These are phyloP conservation scores for Solanum chmielewskii DNA, from an alignment of 257 asterid genomes.

Conservation along the genomic window DNA sequence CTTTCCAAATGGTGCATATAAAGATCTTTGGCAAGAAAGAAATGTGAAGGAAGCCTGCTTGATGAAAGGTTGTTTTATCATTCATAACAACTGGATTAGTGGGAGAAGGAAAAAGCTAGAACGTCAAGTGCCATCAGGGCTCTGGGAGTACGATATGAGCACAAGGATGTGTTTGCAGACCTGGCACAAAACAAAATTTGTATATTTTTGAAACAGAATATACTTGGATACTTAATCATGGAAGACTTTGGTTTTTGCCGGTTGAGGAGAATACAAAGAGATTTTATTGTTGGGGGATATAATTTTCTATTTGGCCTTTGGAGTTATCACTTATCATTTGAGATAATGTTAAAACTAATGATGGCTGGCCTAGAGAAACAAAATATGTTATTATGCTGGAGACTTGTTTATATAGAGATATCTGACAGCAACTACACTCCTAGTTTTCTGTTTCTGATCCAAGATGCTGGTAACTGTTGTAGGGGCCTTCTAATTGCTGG, in stretches of 20 bases:
- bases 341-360: constrained; percentile 7
- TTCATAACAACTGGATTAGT: constrained; percentile 84
- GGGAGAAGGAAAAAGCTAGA: constrained; percentile 71
- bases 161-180: constrained; percentile 63
- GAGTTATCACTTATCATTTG: constrained; percentile 17
- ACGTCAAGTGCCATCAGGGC: constrained; percentile 64
- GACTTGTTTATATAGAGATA: background rate
- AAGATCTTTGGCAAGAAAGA: constrained; percentile 51
- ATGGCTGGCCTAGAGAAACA: constrained; percentile 12
- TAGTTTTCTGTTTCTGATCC: background rate
- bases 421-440: background rate
- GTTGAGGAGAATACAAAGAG: constrained; percentile 24
- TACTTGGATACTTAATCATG: background rate
- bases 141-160: constrained; percentile 77
- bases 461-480: constrained; percentile 5
- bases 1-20: constrained; percentile 86
- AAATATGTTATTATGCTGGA: background rate
- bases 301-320: constrained; percentile 17
- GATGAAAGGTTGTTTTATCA: constrained; percentile 40
- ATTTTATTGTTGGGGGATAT: background rate
- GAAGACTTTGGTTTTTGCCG: constrained; percentile 27
- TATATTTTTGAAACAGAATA: constrained; percentile 31
- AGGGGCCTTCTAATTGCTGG: constrained; percentile 6
- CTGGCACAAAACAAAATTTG: constrained; percentile 32
- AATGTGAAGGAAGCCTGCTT: constrained; percentile 42